Percentiles rank a stretch among this genome's conserved stretches.
Evolutionary conservation across 768 basidiomycete genomes (phyloP).

Genomic region (Boletus rubropictus): DNA sequence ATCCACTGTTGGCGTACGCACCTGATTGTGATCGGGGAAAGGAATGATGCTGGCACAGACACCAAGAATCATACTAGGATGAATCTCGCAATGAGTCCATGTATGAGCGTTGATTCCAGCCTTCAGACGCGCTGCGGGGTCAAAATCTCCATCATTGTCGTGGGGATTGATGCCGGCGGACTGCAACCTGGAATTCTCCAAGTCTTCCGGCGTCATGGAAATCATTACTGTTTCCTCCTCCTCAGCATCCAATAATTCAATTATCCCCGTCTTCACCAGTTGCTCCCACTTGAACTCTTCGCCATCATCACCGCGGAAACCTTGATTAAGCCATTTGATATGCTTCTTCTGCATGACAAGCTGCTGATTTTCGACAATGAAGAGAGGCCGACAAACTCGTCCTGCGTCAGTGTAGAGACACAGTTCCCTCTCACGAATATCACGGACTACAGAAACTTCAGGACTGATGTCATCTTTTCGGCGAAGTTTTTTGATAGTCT

Average conservation of each 20-base stretch:
- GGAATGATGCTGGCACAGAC: conserved; percentile 99
- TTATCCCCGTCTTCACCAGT: conserved; percentile 78
- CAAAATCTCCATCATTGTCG: conserved; percentile 65
- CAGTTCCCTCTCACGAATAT: conserved; percentile 93
- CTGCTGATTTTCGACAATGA: conserved; percentile 92
- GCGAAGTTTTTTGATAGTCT: conserved; percentile 87
- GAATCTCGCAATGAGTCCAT: conserved; percentile 99
- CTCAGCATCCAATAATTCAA: conserved; percentile 95
- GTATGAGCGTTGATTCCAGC: conserved; percentile 79
- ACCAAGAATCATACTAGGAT: conserved; percentile 97
- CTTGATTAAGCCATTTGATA: conserved; percentile 62
- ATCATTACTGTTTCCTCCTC: conserved; percentile 99
- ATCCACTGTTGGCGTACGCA: conserved; percentile 32
- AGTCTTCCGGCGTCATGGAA: conserved; percentile 94
- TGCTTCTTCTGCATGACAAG: conserved; percentile 81
- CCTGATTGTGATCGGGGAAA: conserved; percentile 99
- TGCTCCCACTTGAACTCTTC: conserved; percentile 78
- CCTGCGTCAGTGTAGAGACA: conserved; percentile 95
- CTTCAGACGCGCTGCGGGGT: conserved; percentile 86
- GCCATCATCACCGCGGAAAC: conserved; percentile 49
- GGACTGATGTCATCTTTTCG: conserved; percentile 92
- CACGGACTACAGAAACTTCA: conserved; percentile 95
- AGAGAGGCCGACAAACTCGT: conserved; percentile 92
- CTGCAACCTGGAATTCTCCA: conserved; percentile 75
- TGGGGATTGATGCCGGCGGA: conserved; percentile 53